A percentile compares a stretch with the other conserved stretches of the same genome.
Conservation (phyloP, 2,329 filamentous ascomycete genomes). For the Penicillium sp. region DNA sequence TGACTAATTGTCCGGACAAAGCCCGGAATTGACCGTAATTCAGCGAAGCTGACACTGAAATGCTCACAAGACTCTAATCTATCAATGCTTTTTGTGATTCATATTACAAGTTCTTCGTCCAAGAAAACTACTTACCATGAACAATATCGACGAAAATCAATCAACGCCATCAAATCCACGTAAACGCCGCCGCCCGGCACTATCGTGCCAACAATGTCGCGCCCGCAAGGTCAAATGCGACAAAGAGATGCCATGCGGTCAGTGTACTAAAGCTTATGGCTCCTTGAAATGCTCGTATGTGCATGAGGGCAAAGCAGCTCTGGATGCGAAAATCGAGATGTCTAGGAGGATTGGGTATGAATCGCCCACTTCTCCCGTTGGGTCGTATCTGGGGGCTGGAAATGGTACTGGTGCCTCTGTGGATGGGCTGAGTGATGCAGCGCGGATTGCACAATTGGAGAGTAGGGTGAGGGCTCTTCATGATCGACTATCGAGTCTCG, state of each 20-base stretch:
- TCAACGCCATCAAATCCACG: constrained; percentile 12
- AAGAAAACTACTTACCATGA: neutral
- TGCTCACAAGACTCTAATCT: neutral
- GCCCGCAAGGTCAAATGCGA: constrained; percentile 38
- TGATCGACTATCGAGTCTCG: constrained; percentile 15
- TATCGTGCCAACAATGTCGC: constrained; percentile 36
- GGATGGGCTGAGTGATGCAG: constrained; percentile 3
- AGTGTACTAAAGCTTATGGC: constrained; percentile 29
- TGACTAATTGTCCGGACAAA: constrained; percentile 9
- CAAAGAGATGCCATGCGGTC: constrained; percentile 32
- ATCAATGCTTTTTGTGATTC: neutral
- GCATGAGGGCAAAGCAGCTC: constrained; percentile 17
- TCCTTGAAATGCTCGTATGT: constrained; percentile 32
- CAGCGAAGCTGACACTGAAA: constrained; percentile 7
- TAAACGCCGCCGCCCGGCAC: constrained; percentile 35
- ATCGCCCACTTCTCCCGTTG: neutral
- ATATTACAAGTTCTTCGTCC: neutral
- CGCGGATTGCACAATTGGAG: constrained; percentile 22
- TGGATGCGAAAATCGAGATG: constrained; percentile 11
- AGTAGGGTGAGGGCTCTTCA: constrained; percentile 16
- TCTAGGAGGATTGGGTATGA: constrained; percentile 5
- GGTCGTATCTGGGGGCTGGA: neutral
- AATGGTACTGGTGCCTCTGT: neutral
- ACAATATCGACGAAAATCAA: neutral
- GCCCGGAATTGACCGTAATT: constrained; percentile 21